Percentiles rank a stretch among this genome's conserved stretches.
These are phyloP conservation scores for Hypericum perforatum DNA, from an alignment of 345 rosid species.

Conservation along the genomic window DNA sequence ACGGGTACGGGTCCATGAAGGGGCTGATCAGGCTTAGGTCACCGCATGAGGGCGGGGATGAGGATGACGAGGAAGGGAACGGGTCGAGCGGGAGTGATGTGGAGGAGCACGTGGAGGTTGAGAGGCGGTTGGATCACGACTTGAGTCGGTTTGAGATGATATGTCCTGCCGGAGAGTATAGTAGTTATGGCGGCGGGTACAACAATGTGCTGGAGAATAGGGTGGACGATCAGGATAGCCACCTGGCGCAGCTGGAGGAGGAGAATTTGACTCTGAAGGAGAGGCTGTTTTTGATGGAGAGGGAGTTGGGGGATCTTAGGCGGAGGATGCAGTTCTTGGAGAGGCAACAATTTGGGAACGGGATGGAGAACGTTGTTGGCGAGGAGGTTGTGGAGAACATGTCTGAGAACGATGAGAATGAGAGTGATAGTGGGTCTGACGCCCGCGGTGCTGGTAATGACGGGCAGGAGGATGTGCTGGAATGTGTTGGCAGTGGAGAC, in stretches of 20 bases:
- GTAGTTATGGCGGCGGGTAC: constrained; percentile 32
- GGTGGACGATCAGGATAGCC: constrained; percentile 93
- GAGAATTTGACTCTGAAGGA: constrained; percentile 90
- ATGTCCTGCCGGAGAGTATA: constrained; percentile 43
- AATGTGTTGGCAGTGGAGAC: constrained; percentile 29
- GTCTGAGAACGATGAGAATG: constrained; percentile 32
- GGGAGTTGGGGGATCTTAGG: constrained; percentile 77
- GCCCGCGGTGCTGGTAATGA: constrained; percentile 17
- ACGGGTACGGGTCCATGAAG: constrained; percentile 99
- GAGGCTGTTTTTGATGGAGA: constrained; percentile 84
- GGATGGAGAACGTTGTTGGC: constrained; percentile 37
- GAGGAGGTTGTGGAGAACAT: constrained; percentile 28
- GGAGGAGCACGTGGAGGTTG: constrained; percentile 92
- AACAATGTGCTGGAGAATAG: constrained; percentile 77
- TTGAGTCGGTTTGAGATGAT: constrained; percentile 97
- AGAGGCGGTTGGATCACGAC: constrained; percentile 93
- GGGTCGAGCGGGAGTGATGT: constrained; percentile 95
- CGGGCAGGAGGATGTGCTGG: background rate
- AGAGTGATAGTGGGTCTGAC: constrained; percentile 60
- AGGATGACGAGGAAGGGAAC: constrained; percentile 76
- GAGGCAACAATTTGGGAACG: constrained; percentile 39
- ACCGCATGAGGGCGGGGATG: constrained; percentile 53
- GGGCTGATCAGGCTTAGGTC: constrained; percentile 79
- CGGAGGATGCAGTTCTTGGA: constrained; percentile 78
- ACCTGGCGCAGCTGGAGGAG: constrained; percentile 82